Conservation (phyloP, 257 asterid genomes). For the Parsonsia alboflavescens region DNA sequence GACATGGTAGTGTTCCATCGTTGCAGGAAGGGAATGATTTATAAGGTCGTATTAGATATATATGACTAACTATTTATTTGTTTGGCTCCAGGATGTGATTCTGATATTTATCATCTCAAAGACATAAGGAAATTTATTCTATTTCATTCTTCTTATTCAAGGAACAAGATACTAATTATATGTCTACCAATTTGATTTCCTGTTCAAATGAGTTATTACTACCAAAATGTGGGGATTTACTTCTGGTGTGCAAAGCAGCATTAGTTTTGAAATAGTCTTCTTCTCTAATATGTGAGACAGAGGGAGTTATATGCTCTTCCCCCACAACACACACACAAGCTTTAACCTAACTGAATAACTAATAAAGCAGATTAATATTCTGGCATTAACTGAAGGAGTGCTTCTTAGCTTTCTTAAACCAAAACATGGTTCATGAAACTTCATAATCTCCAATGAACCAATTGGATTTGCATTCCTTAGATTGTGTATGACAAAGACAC, state of each 20-base stretch:
- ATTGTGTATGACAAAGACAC: conserved; percentile 74
- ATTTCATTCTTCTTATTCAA: background rate
- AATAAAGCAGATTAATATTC: background rate
- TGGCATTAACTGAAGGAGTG: background rate
- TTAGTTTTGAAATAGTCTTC: background rate
- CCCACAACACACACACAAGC: too few relatives aligned
- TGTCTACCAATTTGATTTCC: too few relatives aligned
- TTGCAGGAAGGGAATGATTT: background rate
- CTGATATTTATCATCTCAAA: background rate
- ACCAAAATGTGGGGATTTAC: background rate
- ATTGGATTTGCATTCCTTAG: conserved; percentile 20
- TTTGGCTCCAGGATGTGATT: background rate
- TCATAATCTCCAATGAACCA: background rate
- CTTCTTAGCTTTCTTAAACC: background rate
- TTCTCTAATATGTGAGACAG: background rate
- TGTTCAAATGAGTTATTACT: background rate
- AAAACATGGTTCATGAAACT: background rate
- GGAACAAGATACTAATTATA: background rate
- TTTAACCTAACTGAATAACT: background rate
- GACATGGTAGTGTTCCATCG: background rate
- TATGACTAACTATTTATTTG: background rate
- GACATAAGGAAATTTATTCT: background rate
- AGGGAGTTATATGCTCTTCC: too few relatives aligned
- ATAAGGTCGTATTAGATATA: too few relatives aligned
- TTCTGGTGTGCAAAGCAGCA: background rate